These are phyloP conservation scores for Kwoniella sp. DNA, from an alignment of 768 basidiomycete species.

Conservation along the genomic window DNA sequence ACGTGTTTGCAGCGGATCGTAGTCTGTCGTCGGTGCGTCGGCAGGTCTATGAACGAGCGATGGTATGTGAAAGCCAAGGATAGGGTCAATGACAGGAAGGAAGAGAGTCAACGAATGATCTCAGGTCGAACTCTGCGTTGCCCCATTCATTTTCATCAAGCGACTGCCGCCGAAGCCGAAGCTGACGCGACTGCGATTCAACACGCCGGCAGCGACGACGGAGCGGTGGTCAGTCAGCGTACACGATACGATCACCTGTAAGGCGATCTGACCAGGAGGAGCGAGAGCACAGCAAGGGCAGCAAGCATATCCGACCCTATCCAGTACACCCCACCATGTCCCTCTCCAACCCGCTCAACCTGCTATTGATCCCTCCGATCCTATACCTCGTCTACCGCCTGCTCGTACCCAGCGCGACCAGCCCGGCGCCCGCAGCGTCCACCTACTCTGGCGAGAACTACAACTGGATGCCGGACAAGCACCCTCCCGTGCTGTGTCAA, in stretches of 20 bases:
- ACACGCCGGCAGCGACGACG: no score
- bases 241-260: no score
- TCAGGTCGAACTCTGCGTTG: no score
- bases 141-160: constrained; percentile 1
- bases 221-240: no score
- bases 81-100: no score
- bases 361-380: constrained; percentile 37
- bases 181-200: background rate
- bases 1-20: no score
- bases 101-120: no score
- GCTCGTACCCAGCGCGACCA: constrained; percentile 58
- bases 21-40: background rate
- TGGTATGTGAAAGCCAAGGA: background rate
- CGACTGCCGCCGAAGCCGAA: background rate
- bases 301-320: no score
- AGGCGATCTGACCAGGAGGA: no score
- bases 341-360: constrained; percentile 38
- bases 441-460: constrained; percentile 73
- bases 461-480: constrained; percentile 83
- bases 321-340: no score
- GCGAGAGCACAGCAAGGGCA: no score
- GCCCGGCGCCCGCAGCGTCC: constrained; percentile 18
- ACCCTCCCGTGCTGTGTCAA: constrained; percentile 73
- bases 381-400: constrained; percentile 49
- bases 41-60: background rate